Evolutionary conservation across 495 filamentous ascomycete genomes (phyloP), one percentile per base, ranked within the genome.

Genomic region (Annulohypoxylon stygium): DNA sequence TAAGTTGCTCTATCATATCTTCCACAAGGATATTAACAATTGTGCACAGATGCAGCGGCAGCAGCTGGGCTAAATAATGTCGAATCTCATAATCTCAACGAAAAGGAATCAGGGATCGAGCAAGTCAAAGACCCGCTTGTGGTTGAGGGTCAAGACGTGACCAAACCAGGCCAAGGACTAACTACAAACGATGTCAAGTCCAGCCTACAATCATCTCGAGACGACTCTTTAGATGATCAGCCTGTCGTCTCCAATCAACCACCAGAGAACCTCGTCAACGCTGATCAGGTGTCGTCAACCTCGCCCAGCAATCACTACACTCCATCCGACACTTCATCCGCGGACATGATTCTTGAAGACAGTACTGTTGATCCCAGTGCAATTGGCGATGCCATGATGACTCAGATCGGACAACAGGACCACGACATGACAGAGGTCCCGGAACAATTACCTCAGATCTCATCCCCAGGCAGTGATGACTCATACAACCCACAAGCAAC

Each of bases 391-490:
- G n/a, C 16, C n/a, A 30, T 50, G 10, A 26, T 61, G 11, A 10
- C n/a, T 9, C 59, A 61, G 11, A n/a, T 33, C 10, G 20, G 64
- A 50, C 45, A 39, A 48, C 63, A 57, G 33, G 61, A 73, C 33
- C 33, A 30, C 2, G 55, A 30, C 12, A 34, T 65, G 55, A 43
- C 45, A 20, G 57, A 63, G 14, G 30, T 53, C 8, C 41, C 65
- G 23, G 61, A 65, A 7, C 64, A 60, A 30, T 60, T 43, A 14
- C 36, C 67, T 12, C 64, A 45, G 39, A 65, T 67, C 0, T 23
- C 51, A 16, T 67, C 70, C n/a, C 51, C 55, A 45, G 67, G 43
- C 47, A 68, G 64, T 43, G 62, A 77, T 39, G 67, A 61, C 5
- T 58, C 69, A 50, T 68, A 71, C 34, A 63, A 45, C 37, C 61